phyloP scores from a whole-genome alignment of 495 filamentous ascomycete species.

The Aspergillus leporis region DNA sequence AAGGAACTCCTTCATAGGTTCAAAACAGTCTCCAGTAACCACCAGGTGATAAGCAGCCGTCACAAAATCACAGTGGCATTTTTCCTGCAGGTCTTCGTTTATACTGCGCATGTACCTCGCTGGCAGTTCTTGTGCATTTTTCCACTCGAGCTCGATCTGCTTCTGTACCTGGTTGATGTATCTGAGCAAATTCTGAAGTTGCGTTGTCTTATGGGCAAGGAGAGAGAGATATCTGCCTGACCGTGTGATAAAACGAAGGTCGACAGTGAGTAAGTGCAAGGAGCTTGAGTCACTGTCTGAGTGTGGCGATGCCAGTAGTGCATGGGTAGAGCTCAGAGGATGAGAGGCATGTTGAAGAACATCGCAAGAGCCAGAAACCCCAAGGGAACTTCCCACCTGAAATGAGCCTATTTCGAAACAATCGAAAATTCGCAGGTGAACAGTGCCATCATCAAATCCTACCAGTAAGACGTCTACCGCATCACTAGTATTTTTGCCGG shows the following conservation, averaged over 20 bases:
- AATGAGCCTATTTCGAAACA: conserved; percentile 82
- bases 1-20: conserved; percentile 80
- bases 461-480: conserved; percentile 80
- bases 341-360: conserved; percentile 66
- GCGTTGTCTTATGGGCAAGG: conserved; percentile 81
- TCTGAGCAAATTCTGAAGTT: conserved; percentile 79
- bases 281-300: conserved; percentile 21
- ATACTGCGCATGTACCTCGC: conserved; percentile 72
- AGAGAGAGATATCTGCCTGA: conserved; percentile 79
- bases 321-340: conserved; percentile 71
- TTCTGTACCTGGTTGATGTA: conserved; percentile 77
- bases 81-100: conserved; percentile 61
- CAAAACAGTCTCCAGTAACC: conserved; percentile 78
- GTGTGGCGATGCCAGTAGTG: conserved; percentile 56
- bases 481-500: conserved; percentile 61
- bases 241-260: conserved; percentile 76
- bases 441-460: conserved; percentile 73
- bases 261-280: conserved; percentile 71
- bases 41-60: conserved; percentile 84
- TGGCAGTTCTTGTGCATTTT: conserved; percentile 78
- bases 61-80: conserved; percentile 62
- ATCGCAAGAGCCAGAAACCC: conserved; percentile 19
- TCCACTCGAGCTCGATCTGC: conserved; percentile 77
- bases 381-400: conserved; percentile 31
- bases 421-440: conserved; percentile 86